Evolutionary conservation across 345 rosid species (phyloP).

Genomic region (Raphanus sativus): DNA sequence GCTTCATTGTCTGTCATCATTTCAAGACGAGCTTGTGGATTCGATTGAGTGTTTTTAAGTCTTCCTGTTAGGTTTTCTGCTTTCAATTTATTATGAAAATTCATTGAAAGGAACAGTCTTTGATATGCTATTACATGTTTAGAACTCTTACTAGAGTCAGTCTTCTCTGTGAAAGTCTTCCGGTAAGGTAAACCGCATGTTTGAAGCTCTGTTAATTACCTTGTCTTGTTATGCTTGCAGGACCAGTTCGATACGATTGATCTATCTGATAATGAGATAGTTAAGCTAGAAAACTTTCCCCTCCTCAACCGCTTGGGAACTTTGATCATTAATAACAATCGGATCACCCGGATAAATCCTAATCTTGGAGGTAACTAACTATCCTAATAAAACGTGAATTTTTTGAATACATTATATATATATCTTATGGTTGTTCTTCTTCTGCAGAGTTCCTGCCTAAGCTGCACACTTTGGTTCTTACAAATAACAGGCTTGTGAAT

Average conservation of each 20-base stretch:
- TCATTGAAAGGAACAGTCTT: neutral
- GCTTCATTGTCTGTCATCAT: neutral
- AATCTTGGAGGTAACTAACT: conserved; percentile 76
- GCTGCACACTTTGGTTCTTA: conserved; percentile 82
- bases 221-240: conserved; percentile 43
- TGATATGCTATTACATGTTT: neutral
- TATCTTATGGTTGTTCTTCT: neutral
- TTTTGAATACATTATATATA: too few relatives aligned
- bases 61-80: neutral
- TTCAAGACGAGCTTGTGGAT: conserved; percentile 2
- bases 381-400: neutral
- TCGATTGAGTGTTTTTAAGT: neutral
- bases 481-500: conserved; percentile 97
- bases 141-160: neutral
- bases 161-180: neutral
- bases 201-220: neutral
- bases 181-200: neutral
- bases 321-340: conserved; percentile 80
- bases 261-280: conserved; percentile 97
- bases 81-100: neutral
- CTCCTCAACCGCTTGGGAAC: conserved; percentile 88
- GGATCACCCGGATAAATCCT: conserved; percentile 90
- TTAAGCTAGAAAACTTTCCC: conserved; percentile 94
- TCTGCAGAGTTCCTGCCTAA: conserved; percentile 83
- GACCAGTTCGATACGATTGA: conserved; percentile 98